Base-by-base conservation (phyloP, 1,284 basidiomycete genomes). In the Apiotrichum laibachii region DNA sequence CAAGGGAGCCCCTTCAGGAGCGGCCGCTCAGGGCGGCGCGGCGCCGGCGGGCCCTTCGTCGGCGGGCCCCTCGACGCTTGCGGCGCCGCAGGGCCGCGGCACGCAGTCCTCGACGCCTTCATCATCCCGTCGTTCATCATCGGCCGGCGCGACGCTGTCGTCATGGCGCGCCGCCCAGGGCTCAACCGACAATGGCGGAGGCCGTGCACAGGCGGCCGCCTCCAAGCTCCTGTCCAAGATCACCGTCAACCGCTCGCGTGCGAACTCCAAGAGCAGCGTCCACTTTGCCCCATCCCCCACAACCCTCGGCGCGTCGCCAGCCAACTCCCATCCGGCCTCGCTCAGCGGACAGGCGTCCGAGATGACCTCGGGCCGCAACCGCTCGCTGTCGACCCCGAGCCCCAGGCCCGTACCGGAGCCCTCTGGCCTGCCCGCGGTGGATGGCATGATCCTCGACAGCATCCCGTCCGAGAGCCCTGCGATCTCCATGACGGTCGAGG, bases 201-300 rank as follows among this genome's bases (percentile, higher is more conserved):
- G 55, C 45, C 66, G 49, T 44, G 64, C 49, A 49, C 66, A 51
- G 31, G 63, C 67, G 1, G 64, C 59, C 1, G 61, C 67, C 5
- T 69, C 67, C 31, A 72, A 72, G 55, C 57, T 74, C 16, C 59
- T 74, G 15, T 66, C 63, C 52, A 74, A 74, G 61, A 63, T 74
- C 47, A 65, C 62, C 12, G 63, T 55, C 13, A 61, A 60, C 46
- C 54, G 63, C 12, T 53, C 49, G 21, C 55, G 63, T 18, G 60
- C 60, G 37, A 61, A 61, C 53, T 65, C 63, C 13, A 65, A 62
- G 58, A 60, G 57, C 50, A 60, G 57, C 9, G 63, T 65, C 19
- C 60, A 61, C 50, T 65, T 65, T 51, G 60, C 63, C 10, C 57
- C 63, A 0, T 61, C 60, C 8, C 60, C 63, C 13, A 53, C 59